Percentiles rank a stretch among this genome's conserved stretches.
Evolutionary conservation across 2,329 filamentous ascomycete species (phyloP).

Genomic region (Fusarium bactridioides): DNA sequence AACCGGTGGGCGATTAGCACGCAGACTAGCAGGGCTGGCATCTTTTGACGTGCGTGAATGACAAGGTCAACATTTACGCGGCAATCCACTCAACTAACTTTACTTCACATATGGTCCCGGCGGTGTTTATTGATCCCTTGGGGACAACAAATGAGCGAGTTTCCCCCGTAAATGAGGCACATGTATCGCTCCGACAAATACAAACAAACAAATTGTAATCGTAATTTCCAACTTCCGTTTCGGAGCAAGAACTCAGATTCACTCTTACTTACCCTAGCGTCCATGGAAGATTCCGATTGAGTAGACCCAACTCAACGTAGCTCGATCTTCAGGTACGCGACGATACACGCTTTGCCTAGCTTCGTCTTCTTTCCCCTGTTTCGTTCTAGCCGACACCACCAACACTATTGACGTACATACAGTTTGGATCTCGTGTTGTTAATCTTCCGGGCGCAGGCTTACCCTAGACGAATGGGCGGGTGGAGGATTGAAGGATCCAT

Average conservation of each 20-base stretch:
- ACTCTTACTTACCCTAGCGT: background rate
- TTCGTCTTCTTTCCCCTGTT: background rate
- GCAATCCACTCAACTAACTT: too few species aligned
- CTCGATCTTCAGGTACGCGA: background rate
- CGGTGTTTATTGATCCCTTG: too few species aligned
- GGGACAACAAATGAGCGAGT: background rate
- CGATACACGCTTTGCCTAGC: background rate
- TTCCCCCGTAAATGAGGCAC: background rate
- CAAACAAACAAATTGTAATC: background rate
- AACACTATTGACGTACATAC: background rate
- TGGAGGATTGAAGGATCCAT: background rate
- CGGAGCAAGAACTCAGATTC: background rate
- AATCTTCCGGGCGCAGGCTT: background rate
- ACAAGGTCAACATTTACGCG: background rate
- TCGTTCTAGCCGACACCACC: background rate
- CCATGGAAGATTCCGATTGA: background rate
- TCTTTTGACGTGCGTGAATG: background rate
- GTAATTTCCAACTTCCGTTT: background rate
- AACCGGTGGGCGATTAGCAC: constrained; percentile 5
- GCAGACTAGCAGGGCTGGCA: background rate
- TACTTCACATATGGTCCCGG: too few species aligned
- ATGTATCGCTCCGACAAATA: background rate
- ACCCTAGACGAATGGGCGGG: background rate
- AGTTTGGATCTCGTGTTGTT: background rate
- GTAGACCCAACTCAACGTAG: background rate